Base-by-base conservation (phyloP, 352 stramenopile species). In the Phytophthora syringae region DNA sequence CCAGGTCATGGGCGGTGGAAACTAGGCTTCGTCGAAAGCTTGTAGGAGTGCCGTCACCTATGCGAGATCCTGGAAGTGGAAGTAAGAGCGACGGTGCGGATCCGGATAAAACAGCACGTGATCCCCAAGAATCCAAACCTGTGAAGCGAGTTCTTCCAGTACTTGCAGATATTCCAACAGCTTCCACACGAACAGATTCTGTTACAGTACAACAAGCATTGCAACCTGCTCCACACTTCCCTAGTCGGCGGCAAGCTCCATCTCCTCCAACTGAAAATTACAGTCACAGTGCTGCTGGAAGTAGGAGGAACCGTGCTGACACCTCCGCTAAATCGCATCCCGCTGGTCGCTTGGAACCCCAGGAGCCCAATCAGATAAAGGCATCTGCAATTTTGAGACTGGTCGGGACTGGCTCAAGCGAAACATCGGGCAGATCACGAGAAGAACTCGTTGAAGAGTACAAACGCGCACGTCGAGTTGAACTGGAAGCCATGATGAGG, bases 401-500 rank as follows among this genome's bases (percentile, higher is more conserved):
- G n/a, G 77, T 89, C 20, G 75, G 69, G 0, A 54, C 64, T 18
- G 56, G 51, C 7, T 66, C 58, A 5, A 42, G 49, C 3, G 66
- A 86, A 20, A 53, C 53, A 6, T 69, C 62, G 43, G 76, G 76
- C 22, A 88, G 82, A 69, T 78, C 61, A 28, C 83, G 79, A 25
- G 77, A 80, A 21, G 74, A 88, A 24, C 60, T 91, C 5, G 72
- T 89, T 0, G 72, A 88, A 21, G 77, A 88, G 12, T 91, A 91
- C 52, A 91, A 89, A 28, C 80, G 77, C 15, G 80, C 79, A 15
- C 66, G 82, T n/a, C 77, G 82, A 39, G 68, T 72, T 10, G 82
- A 91, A 20, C 71, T 91, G 32, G 79, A 91, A 47, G 80, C 79
- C 1, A 88, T 89, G 77, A 72, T 91, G 60, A 70, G 82, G 43